Evolutionary conservation across 106 monocot genomes (phyloP).

Genomic region (Dendrobium chrysotoxum): DNA sequence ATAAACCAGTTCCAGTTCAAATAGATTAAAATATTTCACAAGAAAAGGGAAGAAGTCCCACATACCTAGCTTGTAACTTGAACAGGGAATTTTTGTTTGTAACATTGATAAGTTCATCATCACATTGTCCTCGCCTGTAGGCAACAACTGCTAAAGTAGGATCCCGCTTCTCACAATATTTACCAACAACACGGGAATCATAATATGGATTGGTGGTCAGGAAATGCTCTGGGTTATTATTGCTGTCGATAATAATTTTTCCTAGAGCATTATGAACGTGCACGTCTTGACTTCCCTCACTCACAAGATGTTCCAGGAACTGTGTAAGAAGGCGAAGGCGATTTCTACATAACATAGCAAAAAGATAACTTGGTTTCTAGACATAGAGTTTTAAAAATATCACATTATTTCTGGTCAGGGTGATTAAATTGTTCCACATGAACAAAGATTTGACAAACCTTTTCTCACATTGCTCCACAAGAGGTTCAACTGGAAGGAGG

Average conservation of each 20-base stretch:
- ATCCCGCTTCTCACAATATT: constrained; percentile 96
- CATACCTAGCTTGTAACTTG: constrained; percentile 90
- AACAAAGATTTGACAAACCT: constrained; percentile 31
- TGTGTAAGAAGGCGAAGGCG: constrained; percentile 85
- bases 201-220: constrained; percentile 96
- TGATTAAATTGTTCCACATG: background rate
- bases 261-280: constrained; percentile 98
- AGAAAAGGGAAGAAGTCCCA: background rate
- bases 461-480: constrained; percentile 98
- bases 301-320: constrained; percentile 96
- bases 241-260: constrained; percentile 97
- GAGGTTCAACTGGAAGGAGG: constrained; percentile 94
- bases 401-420: background rate
- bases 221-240: constrained; percentile 97
- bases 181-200: constrained; percentile 98
- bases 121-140: constrained; percentile 94
- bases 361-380: background rate
- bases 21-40: background rate
- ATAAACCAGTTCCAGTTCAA: background rate
- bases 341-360: constrained; percentile 43
- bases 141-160: constrained; percentile 98
- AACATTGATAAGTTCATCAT: constrained; percentile 93
- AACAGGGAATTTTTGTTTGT: constrained; percentile 96
- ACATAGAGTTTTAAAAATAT: background rate
- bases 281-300: constrained; percentile 99